These are phyloP conservation scores for Rubia occidens DNA, from an alignment of 305 asterid genomes.

Conservation along the genomic window DNA sequence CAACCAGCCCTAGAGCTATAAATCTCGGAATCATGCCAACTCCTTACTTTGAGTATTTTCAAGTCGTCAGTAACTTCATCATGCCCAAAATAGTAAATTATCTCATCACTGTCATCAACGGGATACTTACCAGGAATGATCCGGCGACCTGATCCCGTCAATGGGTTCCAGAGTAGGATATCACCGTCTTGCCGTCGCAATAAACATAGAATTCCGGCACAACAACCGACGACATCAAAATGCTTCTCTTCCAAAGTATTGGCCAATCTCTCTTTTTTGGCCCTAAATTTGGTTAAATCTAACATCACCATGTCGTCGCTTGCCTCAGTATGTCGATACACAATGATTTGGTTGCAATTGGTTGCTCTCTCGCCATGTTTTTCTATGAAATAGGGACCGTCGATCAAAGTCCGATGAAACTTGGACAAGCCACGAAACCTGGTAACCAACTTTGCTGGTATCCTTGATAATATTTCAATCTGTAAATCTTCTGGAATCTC, in stretches of 20 bases:
- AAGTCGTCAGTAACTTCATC: neutral
- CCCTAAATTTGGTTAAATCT: neutral
- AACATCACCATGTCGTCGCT: neutral
- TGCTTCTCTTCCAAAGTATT: neutral
- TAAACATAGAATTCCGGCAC: neutral
- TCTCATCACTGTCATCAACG: neutral
- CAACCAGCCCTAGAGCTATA: neutral
- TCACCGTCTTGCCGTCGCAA: too few relatives aligned
- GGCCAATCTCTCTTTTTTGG: neutral
- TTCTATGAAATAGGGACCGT: neutral
- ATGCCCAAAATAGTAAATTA: neutral
- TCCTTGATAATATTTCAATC: neutral
- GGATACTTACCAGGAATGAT: too few relatives aligned
- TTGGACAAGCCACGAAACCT: neutral
- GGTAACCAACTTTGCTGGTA: neutral
- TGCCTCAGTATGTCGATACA: too few relatives aligned
- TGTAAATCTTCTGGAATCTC: neutral
- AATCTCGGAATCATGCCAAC: neutral
- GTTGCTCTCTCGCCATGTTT: neutral
- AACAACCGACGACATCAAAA: neutral
- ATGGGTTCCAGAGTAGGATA: neutral
- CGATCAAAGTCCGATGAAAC: neutral
- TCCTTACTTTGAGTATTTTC: too few relatives aligned
- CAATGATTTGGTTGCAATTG: neutral
- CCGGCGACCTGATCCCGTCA: neutral